Evolutionary conservation across 2,329 filamentous ascomycete species (phyloP), one percentile per base, ranked within the genome.

Genomic region (Chrysoporthe puriensis): DNA sequence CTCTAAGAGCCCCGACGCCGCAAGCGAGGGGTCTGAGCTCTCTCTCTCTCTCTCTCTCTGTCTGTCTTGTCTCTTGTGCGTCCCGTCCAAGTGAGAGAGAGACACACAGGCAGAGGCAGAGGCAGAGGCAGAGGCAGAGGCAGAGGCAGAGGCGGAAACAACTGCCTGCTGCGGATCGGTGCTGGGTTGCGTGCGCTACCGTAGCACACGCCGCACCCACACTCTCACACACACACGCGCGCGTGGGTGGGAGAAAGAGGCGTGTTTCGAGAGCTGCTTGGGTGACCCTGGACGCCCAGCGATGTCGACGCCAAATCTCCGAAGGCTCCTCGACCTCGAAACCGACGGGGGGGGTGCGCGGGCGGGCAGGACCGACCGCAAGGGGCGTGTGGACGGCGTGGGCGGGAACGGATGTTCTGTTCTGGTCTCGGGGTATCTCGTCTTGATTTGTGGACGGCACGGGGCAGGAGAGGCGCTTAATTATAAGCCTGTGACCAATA

Each of bases 241-340:
- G 16, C 21, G 42, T n/a, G 43, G 36, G 59, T 40, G 54, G 36
- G 60, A 54, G 57, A 63, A 58, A 69, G 68, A 59, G 40, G 43
- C 44, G 50, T 65, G 68, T 69, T 68, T 67, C 68, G 68, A 68
- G 62, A 52, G 48, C 46, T 65, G 62, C 68, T 62, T 68, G 62
- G 68, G 64, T 67, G 66, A 66, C 68, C 66, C 68, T 68, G 68
- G 26, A 60, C 64, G 48, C 44, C 62, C 46, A 26, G 56, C 48
- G 13, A 60, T 42, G 26, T 56, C 50, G 62, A 42, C 62, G 66
- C 54, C 56, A 61, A 64, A 63, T 59, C 42, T 54, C 43, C 59
- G 43, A 62, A 52, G 34, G 21, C 11, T 62, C 59, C 26, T 46
- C 42, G 52, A 32, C 21, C 5, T 34, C 21, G 21, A 32, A 54